Evolutionary conservation across 352 stramenopile species (phyloP).

Genomic region (Phytopythium mirpurense): DNA sequence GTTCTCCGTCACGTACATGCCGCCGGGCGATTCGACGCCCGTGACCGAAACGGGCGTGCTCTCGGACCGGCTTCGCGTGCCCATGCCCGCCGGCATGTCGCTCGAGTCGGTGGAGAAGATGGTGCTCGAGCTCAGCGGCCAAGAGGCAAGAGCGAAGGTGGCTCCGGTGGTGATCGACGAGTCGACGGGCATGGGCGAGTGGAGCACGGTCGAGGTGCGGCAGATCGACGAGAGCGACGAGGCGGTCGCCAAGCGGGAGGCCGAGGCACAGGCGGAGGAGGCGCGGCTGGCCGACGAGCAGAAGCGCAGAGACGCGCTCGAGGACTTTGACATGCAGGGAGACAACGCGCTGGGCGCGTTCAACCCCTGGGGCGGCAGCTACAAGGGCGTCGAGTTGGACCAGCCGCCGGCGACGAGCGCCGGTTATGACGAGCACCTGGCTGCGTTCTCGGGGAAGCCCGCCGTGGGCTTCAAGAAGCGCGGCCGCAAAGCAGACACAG

Average conservation of each 20-base stretch:
- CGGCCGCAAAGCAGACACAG: conserved; percentile 5
- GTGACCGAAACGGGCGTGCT: conserved; percentile 47
- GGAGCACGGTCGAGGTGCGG: conserved; percentile 68
- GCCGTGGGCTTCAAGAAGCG: conserved; percentile 79
- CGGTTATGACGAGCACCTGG: conserved; percentile 30
- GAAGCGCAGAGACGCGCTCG: conserved; percentile 47
- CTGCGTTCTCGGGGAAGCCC: conserved; percentile 39
- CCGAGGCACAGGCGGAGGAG: conserved; percentile 37
- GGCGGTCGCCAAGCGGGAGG: conserved; percentile 40
- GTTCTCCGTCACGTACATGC: conserved; percentile 68
- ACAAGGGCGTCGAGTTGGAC: conserved; percentile 77
- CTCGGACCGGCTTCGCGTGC: conserved; percentile 62
- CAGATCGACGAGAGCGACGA: conserved; percentile 74
- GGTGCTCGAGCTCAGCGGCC: conserved; percentile 27
- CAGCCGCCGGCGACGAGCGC: conserved; percentile 16
- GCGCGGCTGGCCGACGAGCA: conserved; percentile 38
- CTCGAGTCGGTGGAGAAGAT: conserved; percentile 63
- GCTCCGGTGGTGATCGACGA: conserved; percentile 41
- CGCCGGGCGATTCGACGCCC: conserved; percentile 22
- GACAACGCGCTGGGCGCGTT: conserved; percentile 76
- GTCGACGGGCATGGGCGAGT: conserved; percentile 76
- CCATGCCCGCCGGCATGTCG: conserved; percentile 51
- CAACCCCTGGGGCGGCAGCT: conserved; percentile 79
- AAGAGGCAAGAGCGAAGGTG: conserved; percentile 5
- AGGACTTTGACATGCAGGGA: conserved; percentile 58